Evolutionary conservation across 225 moss, liverwort and hornwort genomes (phyloP).

Genomic region (Rhytidiadelphus loreus): DNA sequence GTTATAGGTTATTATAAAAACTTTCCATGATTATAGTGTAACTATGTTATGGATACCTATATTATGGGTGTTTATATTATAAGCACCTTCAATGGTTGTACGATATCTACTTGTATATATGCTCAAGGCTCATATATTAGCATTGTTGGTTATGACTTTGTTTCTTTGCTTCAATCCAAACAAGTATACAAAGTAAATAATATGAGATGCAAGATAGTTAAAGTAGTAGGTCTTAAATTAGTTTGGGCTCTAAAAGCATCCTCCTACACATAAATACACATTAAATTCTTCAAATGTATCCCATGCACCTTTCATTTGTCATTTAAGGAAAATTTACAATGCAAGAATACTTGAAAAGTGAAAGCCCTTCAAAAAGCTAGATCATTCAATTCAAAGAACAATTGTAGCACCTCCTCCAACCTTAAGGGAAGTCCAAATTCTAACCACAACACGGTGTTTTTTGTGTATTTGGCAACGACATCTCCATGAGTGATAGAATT

Average conservation of each 20-base stretch:
- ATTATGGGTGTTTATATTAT: too few relatives aligned
- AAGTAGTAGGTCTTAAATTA: neutral
- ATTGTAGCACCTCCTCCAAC: neutral
- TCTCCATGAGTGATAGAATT: fast-evolving
- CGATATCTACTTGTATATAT: too few relatives aligned
- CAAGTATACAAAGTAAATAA: neutral
- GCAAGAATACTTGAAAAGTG: neutral
- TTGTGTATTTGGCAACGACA: neutral
- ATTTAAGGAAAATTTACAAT: neutral
- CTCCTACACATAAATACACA: fast-evolving
- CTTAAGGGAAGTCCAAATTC: neutral
- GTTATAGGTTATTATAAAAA: too few relatives aligned
- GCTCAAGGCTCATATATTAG: too few relatives aligned
- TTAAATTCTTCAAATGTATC: neutral
- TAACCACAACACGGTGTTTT: fast-evolving
- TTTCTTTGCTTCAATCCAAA: neutral
- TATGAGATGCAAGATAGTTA: neutral
- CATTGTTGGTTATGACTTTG: too few relatives aligned
- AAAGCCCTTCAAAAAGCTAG: neutral
- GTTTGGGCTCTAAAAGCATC: neutral
- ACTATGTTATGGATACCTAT: too few relatives aligned
- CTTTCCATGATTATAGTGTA: too few relatives aligned
- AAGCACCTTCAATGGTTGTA: too few relatives aligned
- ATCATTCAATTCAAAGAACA: neutral
- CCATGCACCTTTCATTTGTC: neutral